Evolutionary conservation across 345 rosid genomes (phyloP), one percentile per base, ranked within the genome.

Genomic region (Murraya paniculata): DNA sequence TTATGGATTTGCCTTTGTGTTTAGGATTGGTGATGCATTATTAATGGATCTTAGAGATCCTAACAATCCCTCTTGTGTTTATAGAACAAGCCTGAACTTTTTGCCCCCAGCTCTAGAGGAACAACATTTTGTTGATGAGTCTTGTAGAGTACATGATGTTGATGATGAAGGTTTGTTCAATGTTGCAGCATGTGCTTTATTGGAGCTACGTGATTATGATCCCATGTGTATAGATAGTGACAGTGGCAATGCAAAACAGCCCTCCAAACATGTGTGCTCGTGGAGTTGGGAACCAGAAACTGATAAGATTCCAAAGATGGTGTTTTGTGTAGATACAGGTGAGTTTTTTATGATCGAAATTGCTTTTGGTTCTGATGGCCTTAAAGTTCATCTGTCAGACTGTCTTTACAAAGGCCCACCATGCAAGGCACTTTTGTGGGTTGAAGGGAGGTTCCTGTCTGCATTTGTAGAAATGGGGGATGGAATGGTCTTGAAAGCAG

Each of bases 31-130:
- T 81, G 99, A 96, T 90, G 94, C 81, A 48, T 93, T 96, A 77
- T 84, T 96, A 79, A 94, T 96, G 98, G 99, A 96, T 88, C 97
- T 96, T 74, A 90, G 94, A 81, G 95, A 96, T 90, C 88, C 91
- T 80, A 76, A 81, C 65, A 84, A 85, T 78, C 98, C 98, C 59
- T 82, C 84, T 81, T 91, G 91, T 85, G 84, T 96, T 58, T 89
- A 80, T 79, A 87, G 92, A 81, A 92, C 95, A 59, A 84, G 89
- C 85, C 87, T 96, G 71, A 90, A 87, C 83, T 82, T 88, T 80
- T 85, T 90, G 78, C 88, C 91, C 25, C 81, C 88, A 78, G 75
- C 90, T 62, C 77, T 88, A 78, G 95, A 88, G 83, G 98, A 96
- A 85, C 91, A 88, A 62, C 86, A 85, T 85, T 86, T 83, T 88